Base-by-base conservation (phyloP, 768 basidiomycete species). In the Trametes gibbosa region DNA sequence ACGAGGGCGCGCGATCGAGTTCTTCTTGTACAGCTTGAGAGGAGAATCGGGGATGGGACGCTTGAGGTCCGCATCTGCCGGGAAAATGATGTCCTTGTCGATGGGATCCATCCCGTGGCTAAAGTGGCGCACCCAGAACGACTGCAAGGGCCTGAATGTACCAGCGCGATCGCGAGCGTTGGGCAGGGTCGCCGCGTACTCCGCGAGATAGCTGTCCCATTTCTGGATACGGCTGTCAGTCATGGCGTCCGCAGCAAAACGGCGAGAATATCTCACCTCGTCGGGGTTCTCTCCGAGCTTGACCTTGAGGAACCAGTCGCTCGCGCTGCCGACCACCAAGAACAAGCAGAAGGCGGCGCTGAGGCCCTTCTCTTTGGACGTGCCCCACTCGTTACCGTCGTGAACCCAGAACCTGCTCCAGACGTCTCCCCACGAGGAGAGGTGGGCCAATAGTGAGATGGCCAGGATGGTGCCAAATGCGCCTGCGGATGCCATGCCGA, bases 221-320 rank as follows among this genome's bases (percentile, higher is more conserved):
- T 85, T 85, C 85, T 87, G 53, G 8, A 17, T 10, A 13, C 34
- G 46, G 41, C 1, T 14, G 45, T 64, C 41, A 61, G 50, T 8
- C 9, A 3, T 8, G 2, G 14, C 27, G 16, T 32, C 3, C 19
- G 13, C 19, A 13, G 16, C 7, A 24, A 13, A 19, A 55, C 1
- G n/a, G 25, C 14, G 43, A 21, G 14, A 8, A 7, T 19, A 41
- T 32, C 75, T 25, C 58, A 84, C 85, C 80, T 88, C 79, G 64
- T 88, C 86, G 14, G 87, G 87, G 71, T 83, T 84, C 64, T 86
- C 85, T 21, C 86, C 87, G 27, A 85, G 75, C 72, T 77, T 79
- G 50, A 70, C 68, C 29, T 73, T 72, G 42, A 88, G 70, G n/a
- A 78, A 74, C 81, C 81, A 88, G 66, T 90, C 87, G 19, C 66